Percentiles rank a stretch among this genome's conserved stretches.
These are phyloP conservation scores for Rostrohypoxylon terebratum DNA, from an alignment of 495 filamentous ascomycete genomes.

Conservation along the genomic window DNA sequence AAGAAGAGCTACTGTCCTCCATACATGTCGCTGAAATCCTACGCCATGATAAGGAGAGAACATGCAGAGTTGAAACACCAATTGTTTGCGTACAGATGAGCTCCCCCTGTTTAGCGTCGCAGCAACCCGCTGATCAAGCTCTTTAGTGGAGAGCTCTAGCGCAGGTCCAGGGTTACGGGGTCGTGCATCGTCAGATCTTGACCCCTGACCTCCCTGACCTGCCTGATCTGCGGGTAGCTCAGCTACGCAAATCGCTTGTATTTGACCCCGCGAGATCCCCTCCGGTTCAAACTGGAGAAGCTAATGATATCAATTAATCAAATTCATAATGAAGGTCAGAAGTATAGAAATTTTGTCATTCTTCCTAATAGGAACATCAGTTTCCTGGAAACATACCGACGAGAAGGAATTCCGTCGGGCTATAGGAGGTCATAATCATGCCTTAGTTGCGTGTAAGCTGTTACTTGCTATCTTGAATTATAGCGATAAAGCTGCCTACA, in stretches of 20 bases:
- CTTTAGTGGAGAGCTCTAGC: constrained; percentile 35
- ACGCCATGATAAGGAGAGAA: constrained; percentile 34
- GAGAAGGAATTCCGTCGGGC: constrained; percentile 48
- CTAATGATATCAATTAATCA: neutral
- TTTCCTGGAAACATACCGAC: constrained; percentile 54
- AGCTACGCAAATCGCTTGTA: constrained; percentile 25
- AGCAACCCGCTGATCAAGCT: constrained; percentile 18
- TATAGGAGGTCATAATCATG: constrained; percentile 49
- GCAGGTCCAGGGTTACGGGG: constrained; percentile 38
- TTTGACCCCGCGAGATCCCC: constrained; percentile 35
- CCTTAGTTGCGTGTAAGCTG: constrained; percentile 61
- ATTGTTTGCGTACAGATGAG: constrained; percentile 36
- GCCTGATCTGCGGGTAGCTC: constrained; percentile 45
- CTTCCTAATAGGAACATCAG: constrained; percentile 22
- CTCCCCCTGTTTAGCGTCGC: constrained; percentile 44
- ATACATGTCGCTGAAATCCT: neutral
- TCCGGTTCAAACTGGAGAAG: constrained; percentile 10
- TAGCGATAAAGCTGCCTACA: neutral
- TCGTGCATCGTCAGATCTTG: constrained; percentile 41
- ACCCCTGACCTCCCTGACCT: constrained; percentile 33
- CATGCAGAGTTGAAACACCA: constrained; percentile 48
- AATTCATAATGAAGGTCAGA: constrained; percentile 39
- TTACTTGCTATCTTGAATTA: neutral
- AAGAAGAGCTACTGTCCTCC: neutral
- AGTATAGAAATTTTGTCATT: constrained; percentile 29